A percentile compares a stretch with the other conserved stretches of the same genome.
These are phyloP conservation scores for Colletotrichum simmondsii DNA, from an alignment of 2,329 filamentous ascomycete genomes.

Conservation along the genomic window DNA sequence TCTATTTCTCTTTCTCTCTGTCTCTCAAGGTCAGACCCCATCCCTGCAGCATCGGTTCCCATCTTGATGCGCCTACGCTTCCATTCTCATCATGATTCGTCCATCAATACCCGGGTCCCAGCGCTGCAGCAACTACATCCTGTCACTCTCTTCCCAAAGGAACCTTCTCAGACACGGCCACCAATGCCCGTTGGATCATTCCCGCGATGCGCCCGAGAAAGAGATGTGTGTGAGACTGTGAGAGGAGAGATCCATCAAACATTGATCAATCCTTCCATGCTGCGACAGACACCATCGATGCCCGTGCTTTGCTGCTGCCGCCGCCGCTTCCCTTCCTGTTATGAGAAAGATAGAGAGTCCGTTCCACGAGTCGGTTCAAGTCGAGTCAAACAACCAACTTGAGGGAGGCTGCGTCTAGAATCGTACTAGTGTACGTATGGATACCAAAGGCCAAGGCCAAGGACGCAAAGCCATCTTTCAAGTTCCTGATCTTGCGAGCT, in stretches of 20 bases:
- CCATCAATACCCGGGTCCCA: background rate
- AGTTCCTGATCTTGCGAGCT: background rate
- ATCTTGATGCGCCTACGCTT: constrained; percentile 29
- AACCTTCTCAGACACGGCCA: constrained; percentile 36
- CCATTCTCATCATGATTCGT: background rate
- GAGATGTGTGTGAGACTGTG: background rate
- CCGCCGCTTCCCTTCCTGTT: background rate
- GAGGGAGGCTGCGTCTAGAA: background rate
- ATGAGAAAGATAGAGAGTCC: background rate
- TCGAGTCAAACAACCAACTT: background rate
- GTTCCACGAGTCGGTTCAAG: background rate
- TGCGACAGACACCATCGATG: constrained; percentile 38
- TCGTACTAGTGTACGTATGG: background rate
- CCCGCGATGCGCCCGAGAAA: constrained; percentile 23
- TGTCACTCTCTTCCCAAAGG: constrained; percentile 20
- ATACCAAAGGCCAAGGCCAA: background rate
- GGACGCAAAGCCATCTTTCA: background rate
- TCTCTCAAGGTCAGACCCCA: background rate
- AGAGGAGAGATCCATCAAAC: constrained; percentile 44
- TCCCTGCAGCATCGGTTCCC: constrained; percentile 1
- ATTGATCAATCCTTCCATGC: constrained; percentile 39
- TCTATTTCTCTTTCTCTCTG: background rate
- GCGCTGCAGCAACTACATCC: background rate
- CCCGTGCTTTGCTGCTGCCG: constrained; percentile 17
- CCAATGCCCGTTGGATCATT: constrained; percentile 39